Base-by-base conservation (phyloP, 2,329 filamentous ascomycete species). In the Sclerotinia subarctica region DNA sequence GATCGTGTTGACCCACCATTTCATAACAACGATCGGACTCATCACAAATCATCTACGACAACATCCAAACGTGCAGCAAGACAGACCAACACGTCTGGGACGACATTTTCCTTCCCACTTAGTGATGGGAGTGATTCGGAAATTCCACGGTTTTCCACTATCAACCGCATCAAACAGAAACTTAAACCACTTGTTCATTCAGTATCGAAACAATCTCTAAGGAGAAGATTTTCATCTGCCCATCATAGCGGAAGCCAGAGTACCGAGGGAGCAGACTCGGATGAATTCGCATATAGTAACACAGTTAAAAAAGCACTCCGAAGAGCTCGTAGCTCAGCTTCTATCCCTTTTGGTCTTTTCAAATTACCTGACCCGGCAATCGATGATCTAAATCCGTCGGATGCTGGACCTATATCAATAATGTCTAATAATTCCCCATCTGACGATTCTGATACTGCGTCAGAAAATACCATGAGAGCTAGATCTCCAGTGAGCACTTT, bases 321-420 rank as follows among this genome's bases (percentile, higher is more conserved):
- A 29, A 64, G 24, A 56, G 62, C 62, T 42, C 47, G 62, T n/a
- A 64, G 62, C 51, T 64, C 62, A 32, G 62, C 49, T 44, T 54
- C 62, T 29, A 6, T 64, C 15, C 62, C 62, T 15, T 42, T 64
- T 64, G 62, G 35, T 29, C 51, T 64, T 42, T 64, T 64, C 1
- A 64, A 44, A 32, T 42, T 64, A 32, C 62, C 62, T 17, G 62
- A 44, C 4, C 62, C 62, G 11, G 62, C 62, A 44, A 44, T 24
- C 6, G 38, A 64, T 10, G 62, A 64, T 32, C 47, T 38, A 6
- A 24, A 17, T 19, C 46, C 59, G 26, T 63, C 59, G 1, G 15
- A 5, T 7, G 59, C 59, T 2, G 59, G 59, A 32, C 49, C 49
- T n/a, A 5, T 64, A 44, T 64, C 62, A n/a, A 19, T 64, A 0